A percentile compares a stretch with the other conserved stretches of the same genome.
phyloP scores from a whole-genome alignment of 345 rosid genomes.

The Linum usitatissimum region DNA sequence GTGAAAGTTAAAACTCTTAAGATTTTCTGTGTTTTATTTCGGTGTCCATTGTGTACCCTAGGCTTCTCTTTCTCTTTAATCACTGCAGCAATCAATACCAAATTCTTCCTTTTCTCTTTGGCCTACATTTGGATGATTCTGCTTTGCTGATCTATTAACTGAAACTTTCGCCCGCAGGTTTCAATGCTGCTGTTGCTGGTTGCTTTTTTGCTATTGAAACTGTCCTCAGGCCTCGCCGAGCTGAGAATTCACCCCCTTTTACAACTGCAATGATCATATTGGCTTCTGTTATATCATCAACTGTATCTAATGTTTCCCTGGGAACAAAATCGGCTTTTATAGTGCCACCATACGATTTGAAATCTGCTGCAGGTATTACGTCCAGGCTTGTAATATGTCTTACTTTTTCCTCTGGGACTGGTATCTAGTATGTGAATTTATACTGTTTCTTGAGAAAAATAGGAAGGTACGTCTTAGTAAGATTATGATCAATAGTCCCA shows the following conservation, averaged over 20 bases:
- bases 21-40: no score
- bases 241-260: slow-evolving; percentile 96
- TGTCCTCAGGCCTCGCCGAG: slow-evolving; percentile 78
- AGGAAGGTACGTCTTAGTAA: no score
- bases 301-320: slow-evolving; percentile 80
- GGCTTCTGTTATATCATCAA: slow-evolving; percentile 93
- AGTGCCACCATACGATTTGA: slow-evolving; percentile 84
- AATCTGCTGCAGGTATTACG: slow-evolving; percentile 85
- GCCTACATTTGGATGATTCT: not conserved
- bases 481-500: no score
- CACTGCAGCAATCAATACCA: no score
- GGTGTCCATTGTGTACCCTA: no score
- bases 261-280: slow-evolving; percentile 95
- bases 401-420: not conserved
- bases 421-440: not conserved
- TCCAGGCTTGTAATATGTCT: slow-evolving; percentile 4
- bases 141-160: not conserved
- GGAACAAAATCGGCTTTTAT: slow-evolving; percentile 90
- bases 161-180: slow-evolving; percentile 40
- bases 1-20: no score
- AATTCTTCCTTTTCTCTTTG: not conserved
- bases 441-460: not conserved
- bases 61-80: no score
- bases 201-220: slow-evolving; percentile 98
- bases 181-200: slow-evolving; percentile 98